These are phyloP conservation scores for Leucoagaricus sp. DNA, from an alignment of 1,284 basidiomycete species.

Conservation along the genomic window DNA sequence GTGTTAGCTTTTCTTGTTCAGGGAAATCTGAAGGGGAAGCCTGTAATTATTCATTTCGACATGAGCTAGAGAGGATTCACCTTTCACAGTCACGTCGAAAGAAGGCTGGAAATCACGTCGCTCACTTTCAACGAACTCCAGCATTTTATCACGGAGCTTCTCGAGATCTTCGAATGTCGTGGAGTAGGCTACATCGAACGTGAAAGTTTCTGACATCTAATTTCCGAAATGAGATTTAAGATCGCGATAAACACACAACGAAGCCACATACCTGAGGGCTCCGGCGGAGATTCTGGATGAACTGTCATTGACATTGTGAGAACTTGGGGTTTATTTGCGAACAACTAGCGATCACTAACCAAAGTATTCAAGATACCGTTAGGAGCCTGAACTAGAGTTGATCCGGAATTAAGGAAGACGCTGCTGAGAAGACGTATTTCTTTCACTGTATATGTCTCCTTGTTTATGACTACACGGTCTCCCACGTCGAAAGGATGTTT, in stretches of 20 bases:
- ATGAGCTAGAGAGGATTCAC: slow-evolving; percentile 30
- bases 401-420: slow-evolving; percentile 66
- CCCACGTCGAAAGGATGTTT: slow-evolving; percentile 90
- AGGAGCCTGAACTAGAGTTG: slow-evolving; percentile 65
- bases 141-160: slow-evolving; percentile 77
- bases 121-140: slow-evolving; percentile 74
- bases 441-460: slow-evolving; percentile 76
- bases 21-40: slow-evolving; percentile 63
- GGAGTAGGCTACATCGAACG: slow-evolving; percentile 79
- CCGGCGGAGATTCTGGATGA: slow-evolving; percentile 72
- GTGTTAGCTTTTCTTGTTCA: slow-evolving; percentile 77
- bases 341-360: slow-evolving; percentile 37
- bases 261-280: slow-evolving; percentile 54
- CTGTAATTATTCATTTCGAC: neutral
- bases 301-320: slow-evolving; percentile 38
- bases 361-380: slow-evolving; percentile 69
- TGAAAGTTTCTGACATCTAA: slow-evolving; percentile 76
- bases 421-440: slow-evolving; percentile 86
- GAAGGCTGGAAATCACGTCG: slow-evolving; percentile 72
- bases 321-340: slow-evolving; percentile 15
- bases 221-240: neutral
- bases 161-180: slow-evolving; percentile 88
- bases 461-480: slow-evolving; percentile 65
- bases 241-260: slow-evolving; percentile 1
- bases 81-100: slow-evolving; percentile 72